Evolutionary conservation across 73 alveolate genomes (phyloP).

Genomic region (Paramecium caudatum): DNA sequence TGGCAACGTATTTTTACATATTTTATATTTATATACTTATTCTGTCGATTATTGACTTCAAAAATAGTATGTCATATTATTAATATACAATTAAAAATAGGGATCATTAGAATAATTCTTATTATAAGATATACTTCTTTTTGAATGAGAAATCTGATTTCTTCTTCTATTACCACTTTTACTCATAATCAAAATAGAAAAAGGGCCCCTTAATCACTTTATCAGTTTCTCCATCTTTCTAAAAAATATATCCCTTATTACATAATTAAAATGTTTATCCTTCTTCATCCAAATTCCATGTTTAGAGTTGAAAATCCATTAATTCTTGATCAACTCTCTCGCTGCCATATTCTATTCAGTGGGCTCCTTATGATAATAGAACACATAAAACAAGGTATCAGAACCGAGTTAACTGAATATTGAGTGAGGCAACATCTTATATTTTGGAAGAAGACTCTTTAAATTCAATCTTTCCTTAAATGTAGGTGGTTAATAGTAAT

Average conservation of each 20-base stretch:
- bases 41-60: too few species aligned
- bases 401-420: background rate
- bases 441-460: slow-evolving; percentile 52
- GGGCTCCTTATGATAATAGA: slow-evolving; percentile 60
- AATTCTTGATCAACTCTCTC: slow-evolving; percentile 37
- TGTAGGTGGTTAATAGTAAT: slow-evolving; percentile 38
- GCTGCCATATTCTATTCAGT: slow-evolving; percentile 54
- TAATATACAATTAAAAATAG: too few species aligned
- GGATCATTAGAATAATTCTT: slow-evolving; percentile 12
- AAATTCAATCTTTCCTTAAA: slow-evolving; percentile 56
- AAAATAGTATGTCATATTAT: too few species aligned
- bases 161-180: slow-evolving; percentile 25
- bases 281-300: slow-evolving; percentile 65
- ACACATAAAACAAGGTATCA: slow-evolving; percentile 41
- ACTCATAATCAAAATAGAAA: slow-evolving; percentile 40
- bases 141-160: slow-evolving; percentile 23
- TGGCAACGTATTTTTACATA: slow-evolving; percentile 61
- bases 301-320: slow-evolving; percentile 52
- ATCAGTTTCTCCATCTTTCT: slow-evolving; percentile 47
- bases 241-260: background rate
- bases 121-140: slow-evolving; percentile 20
- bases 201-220: slow-evolving; percentile 36
- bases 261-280: slow-evolving; percentile 21
- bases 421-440: slow-evolving; percentile 23
- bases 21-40: too few species aligned